A percentile compares a stretch with the other conserved stretches of the same genome.
phyloP scores from a whole-genome alignment of 2,329 filamentous ascomycete species.

The Fusarium equiseti region DNA sequence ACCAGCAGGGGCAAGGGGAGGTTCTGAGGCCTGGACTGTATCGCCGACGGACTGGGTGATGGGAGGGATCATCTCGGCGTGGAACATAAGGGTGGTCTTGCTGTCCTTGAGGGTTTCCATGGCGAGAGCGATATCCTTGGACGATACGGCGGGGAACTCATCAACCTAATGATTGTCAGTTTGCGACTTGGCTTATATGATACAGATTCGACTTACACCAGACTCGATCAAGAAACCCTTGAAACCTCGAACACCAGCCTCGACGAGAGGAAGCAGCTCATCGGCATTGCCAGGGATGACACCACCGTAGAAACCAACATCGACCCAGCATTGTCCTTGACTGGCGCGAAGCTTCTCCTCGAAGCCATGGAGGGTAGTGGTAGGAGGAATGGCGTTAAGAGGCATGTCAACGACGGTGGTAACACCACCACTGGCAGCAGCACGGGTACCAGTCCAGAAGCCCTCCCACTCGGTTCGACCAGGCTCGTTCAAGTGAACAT shows the following conservation, averaged over 20 bases:
- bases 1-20: conserved; percentile 77
- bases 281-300: conserved; percentile 89
- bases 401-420: conserved; percentile 99
- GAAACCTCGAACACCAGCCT: conserved; percentile 91
- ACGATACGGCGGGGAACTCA: conserved; percentile 92
- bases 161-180: conserved; percentile 73
- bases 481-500: conserved; percentile 97
- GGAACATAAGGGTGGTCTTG: conserved; percentile 96
- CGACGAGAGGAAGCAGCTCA: conserved; percentile 83
- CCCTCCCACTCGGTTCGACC: conserved; percentile 98
- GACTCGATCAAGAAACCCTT: conserved; percentile 98
- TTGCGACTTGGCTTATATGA: background rate
- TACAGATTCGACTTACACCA: conserved; percentile 73
- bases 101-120: conserved; percentile 84
- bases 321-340: conserved; percentile 92
- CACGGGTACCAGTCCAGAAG: conserved; percentile 93
- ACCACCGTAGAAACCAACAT: conserved; percentile 98
- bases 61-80: conserved; percentile 97
- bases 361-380: conserved; percentile 86
- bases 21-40: conserved; percentile 75
- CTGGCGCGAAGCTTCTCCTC: conserved; percentile 88
- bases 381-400: conserved; percentile 95
- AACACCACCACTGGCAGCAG: conserved; percentile 94
- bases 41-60: conserved; percentile 84
- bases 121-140: conserved; percentile 80